Evolutionary conservation across 371 early-diverging fungal genomes (phyloP).

Genomic region (Mortierella sp.): DNA sequence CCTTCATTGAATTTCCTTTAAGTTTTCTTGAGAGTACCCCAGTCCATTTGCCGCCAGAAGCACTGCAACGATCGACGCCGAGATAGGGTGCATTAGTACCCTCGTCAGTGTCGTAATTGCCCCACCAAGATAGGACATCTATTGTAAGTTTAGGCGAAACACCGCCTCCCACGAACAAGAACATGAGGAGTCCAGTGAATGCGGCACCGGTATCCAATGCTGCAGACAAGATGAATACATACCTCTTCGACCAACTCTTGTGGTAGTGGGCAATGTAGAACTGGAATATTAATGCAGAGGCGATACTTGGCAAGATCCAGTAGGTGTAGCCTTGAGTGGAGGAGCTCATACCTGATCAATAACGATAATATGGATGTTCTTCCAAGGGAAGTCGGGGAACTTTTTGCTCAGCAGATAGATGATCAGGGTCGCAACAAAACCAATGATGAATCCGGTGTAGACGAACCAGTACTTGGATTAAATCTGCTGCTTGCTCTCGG

Average conservation of each 20-base stretch:
- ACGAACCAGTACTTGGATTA: slow-evolving; percentile 36
- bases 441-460: slow-evolving; percentile 62
- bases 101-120: slow-evolving; percentile 15
- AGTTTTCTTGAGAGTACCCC: slow-evolving; percentile 14
- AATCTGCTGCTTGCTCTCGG: too few species aligned
- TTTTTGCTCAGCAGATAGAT: slow-evolving; percentile 62
- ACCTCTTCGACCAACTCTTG: slow-evolving; percentile 9
- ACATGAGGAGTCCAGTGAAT: slow-evolving; percentile 62
- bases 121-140: slow-evolving; percentile 31
- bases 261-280: slow-evolving; percentile 67
- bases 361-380: slow-evolving; percentile 56
- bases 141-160: slow-evolving; percentile 44
- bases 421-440: slow-evolving; percentile 61
- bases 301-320: slow-evolving; percentile 60
- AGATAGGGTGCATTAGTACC: slow-evolving; percentile 23
- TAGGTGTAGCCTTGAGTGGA: slow-evolving; percentile 60
- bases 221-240: slow-evolving; percentile 79
- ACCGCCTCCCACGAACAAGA: slow-evolving; percentile 47
- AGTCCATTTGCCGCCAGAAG: neutral
- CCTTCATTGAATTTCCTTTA: neutral
- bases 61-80: too few species aligned
- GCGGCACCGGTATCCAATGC: slow-evolving; percentile 78
- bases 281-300: slow-evolving; percentile 65
- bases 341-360: slow-evolving; percentile 61
- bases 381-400: slow-evolving; percentile 50